A percentile compares a stretch with the other conserved stretches of the same genome.
Evolutionary conservation across 2,329 filamentous ascomycete species (phyloP).

Genomic region (Monilinia fructigena): DNA sequence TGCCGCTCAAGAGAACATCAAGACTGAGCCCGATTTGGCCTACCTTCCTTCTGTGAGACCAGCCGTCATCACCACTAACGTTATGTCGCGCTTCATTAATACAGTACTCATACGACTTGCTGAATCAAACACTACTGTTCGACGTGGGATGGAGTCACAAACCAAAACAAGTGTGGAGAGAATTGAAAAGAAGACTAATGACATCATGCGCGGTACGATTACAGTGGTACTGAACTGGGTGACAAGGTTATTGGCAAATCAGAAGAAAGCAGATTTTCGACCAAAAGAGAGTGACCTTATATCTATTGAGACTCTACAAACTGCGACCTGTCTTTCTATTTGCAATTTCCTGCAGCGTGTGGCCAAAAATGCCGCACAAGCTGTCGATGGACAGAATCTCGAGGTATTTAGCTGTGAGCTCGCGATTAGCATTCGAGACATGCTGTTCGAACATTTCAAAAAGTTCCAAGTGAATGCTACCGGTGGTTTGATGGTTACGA

Average conservation of each 20-base stretch:
- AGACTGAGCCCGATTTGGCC: slow-evolving; percentile 80
- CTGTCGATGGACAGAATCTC: slow-evolving; percentile 81
- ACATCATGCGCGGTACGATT: slow-evolving; percentile 65
- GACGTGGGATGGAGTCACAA: slow-evolving; percentile 67
- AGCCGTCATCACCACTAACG: slow-evolving; percentile 83
- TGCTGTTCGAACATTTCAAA: slow-evolving; percentile 91
- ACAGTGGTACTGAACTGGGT: slow-evolving; percentile 65
- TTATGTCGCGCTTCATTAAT: slow-evolving; percentile 89
- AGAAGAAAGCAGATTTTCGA: slow-evolving; percentile 70
- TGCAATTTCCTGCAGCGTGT: slow-evolving; percentile 75
- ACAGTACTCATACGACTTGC: slow-evolving; percentile 89
- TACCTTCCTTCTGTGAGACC: slow-evolving; percentile 78
- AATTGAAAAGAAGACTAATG: slow-evolving; percentile 68
- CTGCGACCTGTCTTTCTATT: slow-evolving; percentile 77
- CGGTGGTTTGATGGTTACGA: slow-evolving; percentile 90
- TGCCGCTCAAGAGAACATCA: slow-evolving; percentile 71
- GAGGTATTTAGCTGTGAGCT: slow-evolving; percentile 81
- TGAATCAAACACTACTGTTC: slow-evolving; percentile 82
- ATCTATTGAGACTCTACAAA: slow-evolving; percentile 74
- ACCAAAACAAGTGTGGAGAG: slow-evolving; percentile 57
- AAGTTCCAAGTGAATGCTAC: slow-evolving; percentile 91
- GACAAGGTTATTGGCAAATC: slow-evolving; percentile 58
- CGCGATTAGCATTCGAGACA: slow-evolving; percentile 70
- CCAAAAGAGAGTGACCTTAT: slow-evolving; percentile 64
- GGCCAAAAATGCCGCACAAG: slow-evolving; percentile 59